Evolutionary conservation across 345 rosid genomes (phyloP), one percentile per base, ranked within the genome.

Genomic region (Sisymbrium irio): DNA sequence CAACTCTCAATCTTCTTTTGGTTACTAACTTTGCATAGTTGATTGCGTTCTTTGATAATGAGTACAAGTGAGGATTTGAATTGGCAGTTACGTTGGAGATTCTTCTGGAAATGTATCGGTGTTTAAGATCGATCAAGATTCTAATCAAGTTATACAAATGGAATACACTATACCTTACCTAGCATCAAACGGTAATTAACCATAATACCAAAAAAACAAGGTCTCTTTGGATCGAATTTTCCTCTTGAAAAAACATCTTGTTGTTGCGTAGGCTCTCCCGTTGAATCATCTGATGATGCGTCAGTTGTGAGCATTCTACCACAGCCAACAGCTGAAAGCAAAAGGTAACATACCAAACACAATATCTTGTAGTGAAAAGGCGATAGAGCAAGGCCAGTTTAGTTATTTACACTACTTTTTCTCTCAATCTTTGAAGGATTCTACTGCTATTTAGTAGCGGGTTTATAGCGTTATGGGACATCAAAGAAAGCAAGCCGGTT

Each of bases 271-370:
- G 97, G 97, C 62, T 82, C 72, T 61, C 81, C 83, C 19, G 75
- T 80, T 50, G 94, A 88, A 74, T 73, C 57, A 69, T 73, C 87
- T 36, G 71, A 67, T 14, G 89, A 85, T 82, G 75, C 80, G 33
- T 79, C 93, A 67, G 90, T 91, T 51, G 67, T 81, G 40, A 77
- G 79, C 57, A 79, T 87, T 50, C 64, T 94, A 77, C 92, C 92
- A 73, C 93, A 85, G 55, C 92, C 95, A 60, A 73, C 82, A 50
- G 87, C 95, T 78, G 97, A 91, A 81, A 91, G 84, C 76, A 94
- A 82, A 82, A 91, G 98, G 98, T 90, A 72, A 76, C 44, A 54
- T 13, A 37, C 57, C 7, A 71, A 60, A 50, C 36, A 19, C 30
- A 28, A 59, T 19, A 17, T 57, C 32, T 37, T 8, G 18, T 28